phyloP scores from a whole-genome alignment of 805 yeast genomes.

The Monosporozyma solicola region DNA sequence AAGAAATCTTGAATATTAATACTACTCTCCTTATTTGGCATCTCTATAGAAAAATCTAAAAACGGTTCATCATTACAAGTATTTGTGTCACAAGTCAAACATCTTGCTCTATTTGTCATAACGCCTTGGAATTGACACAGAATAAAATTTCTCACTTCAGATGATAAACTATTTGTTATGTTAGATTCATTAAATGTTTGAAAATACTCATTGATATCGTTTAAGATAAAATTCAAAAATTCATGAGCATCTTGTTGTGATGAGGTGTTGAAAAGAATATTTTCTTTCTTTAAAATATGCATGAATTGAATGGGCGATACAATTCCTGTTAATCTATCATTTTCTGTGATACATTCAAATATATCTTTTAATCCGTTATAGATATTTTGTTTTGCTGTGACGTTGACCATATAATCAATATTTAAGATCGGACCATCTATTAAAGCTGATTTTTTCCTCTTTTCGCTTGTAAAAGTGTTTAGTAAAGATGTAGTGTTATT shows the following conservation, averaged over 20 bases:
- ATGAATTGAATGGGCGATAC: constrained; percentile 74
- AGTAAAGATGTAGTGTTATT: background rate
- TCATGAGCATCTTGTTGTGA: constrained; percentile 99
- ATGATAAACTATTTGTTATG: background rate
- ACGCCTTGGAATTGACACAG: constrained; percentile 75
- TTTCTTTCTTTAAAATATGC: constrained; percentile 68
- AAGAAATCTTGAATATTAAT: constrained; percentile 41
- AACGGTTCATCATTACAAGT: constrained; percentile 80
- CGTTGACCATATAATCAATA: constrained; percentile 51
- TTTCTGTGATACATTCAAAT: constrained; percentile 75
- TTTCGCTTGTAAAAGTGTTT: constrained; percentile 41
- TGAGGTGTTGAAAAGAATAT: constrained; percentile 74
- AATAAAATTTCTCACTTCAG: constrained; percentile 38
- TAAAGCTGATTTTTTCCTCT: constrained; percentile 68
- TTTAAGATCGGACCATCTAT: constrained; percentile 77
- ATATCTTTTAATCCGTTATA: constrained; percentile 72
- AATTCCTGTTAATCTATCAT: constrained; percentile 61
- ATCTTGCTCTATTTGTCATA: constrained; percentile 78
- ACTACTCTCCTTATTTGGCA: constrained; percentile 66
- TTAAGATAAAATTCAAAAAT: constrained; percentile 77
- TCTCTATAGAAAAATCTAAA: constrained; percentile 77
- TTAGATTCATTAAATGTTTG: background rate
- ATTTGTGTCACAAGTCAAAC: constrained; percentile 78
- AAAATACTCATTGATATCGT: constrained; percentile 49
- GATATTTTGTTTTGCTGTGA: constrained; percentile 35